Conservation (phyloP, 495 filamentous ascomycete genomes). For the Aspergillus panamensis region DNA sequence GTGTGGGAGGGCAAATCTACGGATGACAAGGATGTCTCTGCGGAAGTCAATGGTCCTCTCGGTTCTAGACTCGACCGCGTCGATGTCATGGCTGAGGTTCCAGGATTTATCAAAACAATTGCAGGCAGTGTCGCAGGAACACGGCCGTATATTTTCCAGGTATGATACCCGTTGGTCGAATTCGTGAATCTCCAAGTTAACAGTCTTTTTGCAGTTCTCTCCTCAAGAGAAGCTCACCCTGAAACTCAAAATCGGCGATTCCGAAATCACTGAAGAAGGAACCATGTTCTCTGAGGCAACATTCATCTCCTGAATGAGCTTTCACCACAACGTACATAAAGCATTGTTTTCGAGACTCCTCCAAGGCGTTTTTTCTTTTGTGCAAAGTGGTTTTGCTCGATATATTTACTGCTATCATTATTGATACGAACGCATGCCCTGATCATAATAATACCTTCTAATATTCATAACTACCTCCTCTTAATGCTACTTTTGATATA, state of each 20-base stretch:
- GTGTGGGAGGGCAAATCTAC: conserved; percentile 74
- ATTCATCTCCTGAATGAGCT: conserved; percentile 67
- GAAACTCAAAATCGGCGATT: conserved; percentile 78
- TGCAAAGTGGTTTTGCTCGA: conserved; percentile 14
- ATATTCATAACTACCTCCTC: conserved; percentile 4
- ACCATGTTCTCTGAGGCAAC: conserved; percentile 79
- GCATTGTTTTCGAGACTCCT: conserved; percentile 21
- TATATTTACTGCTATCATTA: conserved; percentile 12
- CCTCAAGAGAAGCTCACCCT: conserved; percentile 62
- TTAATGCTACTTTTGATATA: conserved; percentile 24
- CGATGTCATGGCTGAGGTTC: conserved; percentile 95
- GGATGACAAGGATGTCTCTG: conserved; percentile 68
- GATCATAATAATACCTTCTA: conserved; percentile 29
- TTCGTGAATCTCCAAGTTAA: conserved; percentile 9
- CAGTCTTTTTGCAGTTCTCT: conserved; percentile 51
- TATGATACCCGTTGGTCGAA: conserved; percentile 30
- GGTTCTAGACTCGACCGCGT: conserved; percentile 76
- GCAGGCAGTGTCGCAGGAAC: conserved; percentile 83
- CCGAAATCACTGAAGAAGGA: conserved; percentile 73
- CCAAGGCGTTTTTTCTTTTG: conserved; percentile 19
- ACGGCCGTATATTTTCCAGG: conserved; percentile 97
- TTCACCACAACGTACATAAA: conserved; percentile 33
- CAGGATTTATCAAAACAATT: conserved; percentile 90
- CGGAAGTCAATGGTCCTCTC: conserved; percentile 63
- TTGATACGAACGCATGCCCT: conserved; percentile 16